These are phyloP conservation scores for Astrothelium macrocarpum DNA, from an alignment of 495 filamentous ascomycete species.

Conservation along the genomic window DNA sequence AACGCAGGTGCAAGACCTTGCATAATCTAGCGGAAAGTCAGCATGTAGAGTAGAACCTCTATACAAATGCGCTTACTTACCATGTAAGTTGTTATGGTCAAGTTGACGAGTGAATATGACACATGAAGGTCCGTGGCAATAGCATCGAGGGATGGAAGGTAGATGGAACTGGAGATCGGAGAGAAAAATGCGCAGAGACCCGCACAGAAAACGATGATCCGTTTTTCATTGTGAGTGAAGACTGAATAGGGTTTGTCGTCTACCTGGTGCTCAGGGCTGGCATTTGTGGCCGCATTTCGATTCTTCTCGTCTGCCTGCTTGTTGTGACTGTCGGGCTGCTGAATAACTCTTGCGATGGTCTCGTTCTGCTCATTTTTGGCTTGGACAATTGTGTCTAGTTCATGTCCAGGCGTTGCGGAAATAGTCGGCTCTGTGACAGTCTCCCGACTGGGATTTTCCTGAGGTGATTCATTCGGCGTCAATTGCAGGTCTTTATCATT, in stretches of 20 bases:
- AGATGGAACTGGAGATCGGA: conserved; percentile 25
- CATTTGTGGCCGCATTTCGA: neutral
- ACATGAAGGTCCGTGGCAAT: conserved; percentile 21
- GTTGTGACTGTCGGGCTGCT: neutral
- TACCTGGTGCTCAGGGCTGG: neutral
- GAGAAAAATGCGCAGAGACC: conserved; percentile 26
- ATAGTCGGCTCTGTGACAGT: neutral
- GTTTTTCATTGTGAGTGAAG: conserved; percentile 22
- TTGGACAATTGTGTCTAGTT: neutral
- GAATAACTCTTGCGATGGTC: neutral
- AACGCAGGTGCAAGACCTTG: conserved; percentile 29
- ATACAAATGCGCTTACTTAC: neutral
- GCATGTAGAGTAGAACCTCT: neutral
- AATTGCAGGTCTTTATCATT: neutral
- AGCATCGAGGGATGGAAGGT: conserved; percentile 27
- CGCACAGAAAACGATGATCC: conserved; percentile 24
- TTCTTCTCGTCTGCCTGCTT: neutral
- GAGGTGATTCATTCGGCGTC: neutral
- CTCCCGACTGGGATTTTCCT: neutral
- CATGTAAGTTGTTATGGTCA: conserved; percentile 30
- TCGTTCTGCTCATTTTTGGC: neutral
- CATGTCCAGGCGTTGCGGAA: neutral
- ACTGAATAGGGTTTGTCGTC: conserved; percentile 22
- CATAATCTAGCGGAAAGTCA: conserved; percentile 17
- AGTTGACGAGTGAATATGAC: conserved; percentile 24